These are phyloP conservation scores for Puya raimondii DNA, from an alignment of 176 grass and related monocot species.

Conservation along the genomic window DNA sequence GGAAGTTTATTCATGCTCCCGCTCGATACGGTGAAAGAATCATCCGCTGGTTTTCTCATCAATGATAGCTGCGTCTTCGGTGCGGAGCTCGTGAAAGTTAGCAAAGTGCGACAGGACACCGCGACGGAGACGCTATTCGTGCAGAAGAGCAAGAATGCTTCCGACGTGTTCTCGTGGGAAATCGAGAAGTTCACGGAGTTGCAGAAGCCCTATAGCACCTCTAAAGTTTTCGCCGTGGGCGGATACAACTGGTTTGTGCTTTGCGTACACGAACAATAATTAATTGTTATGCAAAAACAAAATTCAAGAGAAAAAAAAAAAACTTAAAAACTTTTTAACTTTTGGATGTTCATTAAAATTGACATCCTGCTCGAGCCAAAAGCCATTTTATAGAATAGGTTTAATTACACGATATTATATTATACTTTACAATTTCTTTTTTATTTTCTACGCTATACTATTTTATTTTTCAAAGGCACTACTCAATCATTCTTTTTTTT, in stretches of 20 bases:
- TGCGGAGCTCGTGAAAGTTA: not conserved
- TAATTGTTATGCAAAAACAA: no score
- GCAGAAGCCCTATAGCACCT: not conserved
- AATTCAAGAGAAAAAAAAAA: no score
- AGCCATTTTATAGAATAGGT: no score
- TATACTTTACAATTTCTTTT: no score
- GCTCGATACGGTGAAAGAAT: not conserved
- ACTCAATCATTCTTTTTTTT: no score
- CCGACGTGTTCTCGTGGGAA: not conserved
- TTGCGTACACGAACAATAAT: no score
- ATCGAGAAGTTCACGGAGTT: not conserved
- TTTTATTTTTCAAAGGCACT: no score
- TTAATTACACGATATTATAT: no score
- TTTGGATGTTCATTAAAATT: no score
- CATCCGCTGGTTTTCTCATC: not conserved
- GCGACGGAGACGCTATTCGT: not conserved
- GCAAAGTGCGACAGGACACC: not conserved
- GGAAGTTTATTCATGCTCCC: not conserved
- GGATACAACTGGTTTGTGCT: not conserved
- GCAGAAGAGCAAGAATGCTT: not conserved
- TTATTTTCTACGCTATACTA: no score
- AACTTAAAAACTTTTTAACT: no score
- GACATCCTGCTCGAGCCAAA: no score
- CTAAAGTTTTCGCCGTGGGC: not conserved
- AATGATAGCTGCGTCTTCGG: not conserved